Percentiles rank a stretch among this genome's conserved stretches.
Evolutionary conservation across 352 stramenopile genomes (phyloP).

Genomic region (Aphanomyces astaci): DNA sequence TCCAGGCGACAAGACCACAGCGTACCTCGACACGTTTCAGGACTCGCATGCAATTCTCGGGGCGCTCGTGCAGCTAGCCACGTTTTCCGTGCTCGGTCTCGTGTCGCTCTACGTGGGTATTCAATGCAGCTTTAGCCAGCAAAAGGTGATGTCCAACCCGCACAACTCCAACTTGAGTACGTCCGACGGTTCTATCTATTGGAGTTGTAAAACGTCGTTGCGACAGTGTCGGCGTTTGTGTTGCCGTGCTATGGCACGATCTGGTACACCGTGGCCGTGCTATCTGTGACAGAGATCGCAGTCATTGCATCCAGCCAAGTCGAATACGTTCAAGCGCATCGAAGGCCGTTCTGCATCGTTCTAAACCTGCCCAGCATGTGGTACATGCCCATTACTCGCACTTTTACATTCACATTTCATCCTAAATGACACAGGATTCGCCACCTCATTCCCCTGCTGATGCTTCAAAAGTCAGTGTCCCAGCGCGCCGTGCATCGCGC

Average conservation of each 20-base stretch:
- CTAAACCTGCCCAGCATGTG: slow-evolving; percentile 28
- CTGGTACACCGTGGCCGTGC: slow-evolving; percentile 67
- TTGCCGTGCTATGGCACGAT: slow-evolving; percentile 80
- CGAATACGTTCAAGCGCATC: slow-evolving; percentile 22
- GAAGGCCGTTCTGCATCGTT: slow-evolving; percentile 14
- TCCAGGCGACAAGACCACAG: neutral
- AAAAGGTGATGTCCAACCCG: slow-evolving; percentile 53
- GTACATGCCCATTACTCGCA: neutral
- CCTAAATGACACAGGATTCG: slow-evolving; percentile 53
- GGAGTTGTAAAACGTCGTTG: neutral
- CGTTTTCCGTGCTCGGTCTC: slow-evolving; percentile 59
- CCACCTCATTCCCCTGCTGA: slow-evolving; percentile 74
- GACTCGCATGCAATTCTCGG: slow-evolving; percentile 28
- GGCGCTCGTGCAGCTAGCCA: slow-evolving; percentile 51
- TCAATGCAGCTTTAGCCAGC: slow-evolving; percentile 67
- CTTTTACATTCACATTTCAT: too few species aligned
- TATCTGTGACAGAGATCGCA: slow-evolving; percentile 38
- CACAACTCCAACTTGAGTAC: slow-evolving; percentile 70
- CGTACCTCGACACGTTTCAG: neutral
- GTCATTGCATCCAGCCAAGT: slow-evolving; percentile 26
- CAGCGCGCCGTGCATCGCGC: slow-evolving; percentile 60
- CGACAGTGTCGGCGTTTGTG: slow-evolving; percentile 66
- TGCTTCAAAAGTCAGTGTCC: slow-evolving; percentile 77
- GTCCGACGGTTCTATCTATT: slow-evolving; percentile 26
- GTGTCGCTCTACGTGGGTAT: slow-evolving; percentile 62